Conservation (phyloP, 1,284 basidiomycete species). For the Xerocomus minutiporus region DNA sequence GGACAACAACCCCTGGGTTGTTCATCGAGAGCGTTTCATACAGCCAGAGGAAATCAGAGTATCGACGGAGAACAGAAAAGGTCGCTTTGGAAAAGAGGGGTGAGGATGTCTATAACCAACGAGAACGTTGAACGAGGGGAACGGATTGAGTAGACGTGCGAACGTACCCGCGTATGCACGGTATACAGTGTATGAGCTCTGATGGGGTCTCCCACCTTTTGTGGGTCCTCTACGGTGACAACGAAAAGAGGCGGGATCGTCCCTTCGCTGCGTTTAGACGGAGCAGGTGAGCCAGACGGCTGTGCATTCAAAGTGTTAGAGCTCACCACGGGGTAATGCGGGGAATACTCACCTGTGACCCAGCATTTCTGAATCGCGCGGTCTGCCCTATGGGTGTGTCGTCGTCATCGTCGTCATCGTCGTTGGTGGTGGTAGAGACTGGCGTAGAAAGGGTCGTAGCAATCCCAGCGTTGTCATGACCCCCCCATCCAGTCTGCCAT, state of each 20-base stretch:
- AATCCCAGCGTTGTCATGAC: conserved; percentile 27
- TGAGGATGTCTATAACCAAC: conserved; percentile 64
- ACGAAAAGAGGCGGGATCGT: conserved; percentile 59
- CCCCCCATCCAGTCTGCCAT: conserved; percentile 47
- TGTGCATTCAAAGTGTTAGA: conserved; percentile 13
- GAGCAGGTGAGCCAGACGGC: conserved; percentile 16
- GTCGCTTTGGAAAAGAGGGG: conserved; percentile 74
- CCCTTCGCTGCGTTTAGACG: conserved; percentile 36
- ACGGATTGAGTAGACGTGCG: neutral
- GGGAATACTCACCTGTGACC: conserved; percentile 22
- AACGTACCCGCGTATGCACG: conserved; percentile 74
- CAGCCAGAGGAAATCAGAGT: conserved; percentile 97
- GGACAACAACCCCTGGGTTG: conserved; percentile 96
- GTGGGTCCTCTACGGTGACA: conserved; percentile 88
- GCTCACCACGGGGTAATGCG: neutral
- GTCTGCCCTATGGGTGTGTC: conserved; percentile 68
- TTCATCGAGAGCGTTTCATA: conserved; percentile 87
- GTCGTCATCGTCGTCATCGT: conserved; percentile 70
- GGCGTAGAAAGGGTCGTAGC: conserved; percentile 13
- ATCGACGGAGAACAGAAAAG: conserved; percentile 90
- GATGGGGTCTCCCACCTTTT: conserved; percentile 89
- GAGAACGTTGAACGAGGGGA: neutral
- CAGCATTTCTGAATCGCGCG: conserved; percentile 34
- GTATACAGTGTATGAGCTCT: conserved; percentile 93
- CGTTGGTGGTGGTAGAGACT: conserved; percentile 32